Evolutionary conservation across 331 rosid species (phyloP), one percentile per base, ranked within the genome.

Genomic region (Phaseolus coccineus): DNA sequence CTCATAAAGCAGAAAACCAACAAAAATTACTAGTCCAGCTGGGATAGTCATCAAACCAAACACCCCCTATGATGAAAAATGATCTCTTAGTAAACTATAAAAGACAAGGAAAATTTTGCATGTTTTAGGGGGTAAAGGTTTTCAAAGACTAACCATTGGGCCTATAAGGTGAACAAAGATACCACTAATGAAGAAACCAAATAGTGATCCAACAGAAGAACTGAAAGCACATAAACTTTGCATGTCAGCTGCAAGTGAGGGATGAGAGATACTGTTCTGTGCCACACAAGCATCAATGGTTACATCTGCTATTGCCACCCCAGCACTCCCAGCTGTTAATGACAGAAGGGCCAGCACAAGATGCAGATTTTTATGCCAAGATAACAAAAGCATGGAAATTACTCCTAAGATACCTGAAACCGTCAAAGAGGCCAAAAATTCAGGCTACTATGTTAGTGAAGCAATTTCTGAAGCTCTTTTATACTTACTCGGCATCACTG

Each of bases 151-250:
- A 82, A 95, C 99, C 96, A 87, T 82, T 24, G 99, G 91, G 84
- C 99, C 98, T 53, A 95, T 69, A 63, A 93, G 92, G 86, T 91
- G 97, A 84, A 95, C 96, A 65, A 90, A 87, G 85, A 95, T 77
- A 25, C 99, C 99, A 51, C 99, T 91, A 53, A 95, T 52, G 61
- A 87, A 91, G 91, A 86, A 95, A 42, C 99, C 99, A 11, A 95
- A n/a, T 16, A 95, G 86, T 40, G 93, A 87, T 35, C 99, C 99
- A 15, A 95, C 50, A 35, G 99, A 91, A 75, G 93, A 76, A 70
- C 99, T 95, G 80, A 90, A 84, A 73, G 98, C 97, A 69, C 97
- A 93, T 76, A 95, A 87, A 87, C 99, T 95, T 84, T 95, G 99
- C 92, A 95, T 84, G 82, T 95, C 97, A 56, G 98, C 74, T 15